Evolutionary conservation across 2,329 filamentous ascomycete species (phyloP).

Genomic region (Claviceps sp.): DNA sequence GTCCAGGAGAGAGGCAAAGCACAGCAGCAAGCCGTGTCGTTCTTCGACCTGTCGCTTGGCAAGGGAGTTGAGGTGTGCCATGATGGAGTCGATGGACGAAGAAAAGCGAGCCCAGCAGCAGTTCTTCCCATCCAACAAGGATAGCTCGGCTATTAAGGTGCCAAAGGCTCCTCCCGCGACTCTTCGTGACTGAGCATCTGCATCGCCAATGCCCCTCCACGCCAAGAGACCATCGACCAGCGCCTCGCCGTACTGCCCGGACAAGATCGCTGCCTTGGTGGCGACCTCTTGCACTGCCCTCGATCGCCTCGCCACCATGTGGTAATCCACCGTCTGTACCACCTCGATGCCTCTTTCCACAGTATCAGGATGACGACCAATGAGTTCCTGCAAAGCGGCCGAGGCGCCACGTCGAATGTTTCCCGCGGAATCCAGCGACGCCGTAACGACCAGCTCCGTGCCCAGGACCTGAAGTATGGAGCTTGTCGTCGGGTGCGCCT

Average conservation of each 20-base stretch:
- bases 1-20: conserved; percentile 45
- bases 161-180: conserved; percentile 60
- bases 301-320: conserved; percentile 76
- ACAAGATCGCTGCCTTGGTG: conserved; percentile 51
- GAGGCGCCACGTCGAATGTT: conserved; percentile 90
- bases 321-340: conserved; percentile 86
- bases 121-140: conserved; percentile 10
- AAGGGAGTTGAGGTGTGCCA: conserved; percentile 31
- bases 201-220: conserved; percentile 81
- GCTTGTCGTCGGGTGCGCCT: conserved; percentile 19
- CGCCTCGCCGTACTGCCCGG: conserved; percentile 54
- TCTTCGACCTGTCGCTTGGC: conserved; percentile 49
- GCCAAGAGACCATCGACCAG: conserved; percentile 58
- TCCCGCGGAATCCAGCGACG: conserved; percentile 76
- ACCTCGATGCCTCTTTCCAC: conserved; percentile 70
- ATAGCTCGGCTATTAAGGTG: conserved; percentile 31
- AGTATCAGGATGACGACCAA: conserved; percentile 82
- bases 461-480: conserved; percentile 66
- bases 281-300: conserved; percentile 72
- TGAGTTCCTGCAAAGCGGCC: conserved; percentile 83
- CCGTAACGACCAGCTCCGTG: conserved; percentile 66
- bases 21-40: conserved; percentile 52
- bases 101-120: conserved; percentile 14
- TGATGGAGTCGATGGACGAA: conserved; percentile 27
- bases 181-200: conserved; percentile 60